Percentiles rank a stretch among this genome's conserved stretches.
phyloP scores from a whole-genome alignment of 768 basidiomycete genomes.

The Russula ochroleuca region DNA sequence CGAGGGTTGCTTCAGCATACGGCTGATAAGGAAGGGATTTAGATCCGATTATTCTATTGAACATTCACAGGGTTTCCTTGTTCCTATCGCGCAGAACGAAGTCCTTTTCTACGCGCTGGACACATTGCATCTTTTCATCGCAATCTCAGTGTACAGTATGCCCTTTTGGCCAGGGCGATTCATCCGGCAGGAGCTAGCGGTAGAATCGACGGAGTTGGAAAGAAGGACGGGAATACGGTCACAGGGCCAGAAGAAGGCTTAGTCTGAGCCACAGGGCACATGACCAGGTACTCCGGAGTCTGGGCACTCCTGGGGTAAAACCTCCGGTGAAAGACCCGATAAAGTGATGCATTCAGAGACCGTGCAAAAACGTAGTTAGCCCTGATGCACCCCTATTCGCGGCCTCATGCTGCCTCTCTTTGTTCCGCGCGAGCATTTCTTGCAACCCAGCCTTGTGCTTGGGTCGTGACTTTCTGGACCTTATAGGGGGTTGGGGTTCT shows the following conservation, averaged over 20 bases:
- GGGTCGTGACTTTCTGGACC: conserved; percentile 32
- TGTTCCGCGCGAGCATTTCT: conserved; percentile 60
- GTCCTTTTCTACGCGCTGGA: conserved; percentile 65
- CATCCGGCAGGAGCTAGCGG: conserved; percentile 28
- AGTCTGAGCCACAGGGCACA: neutral
- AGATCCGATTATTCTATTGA: conserved; percentile 69
- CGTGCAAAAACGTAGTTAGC: conserved; percentile 19
- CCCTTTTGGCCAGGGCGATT: conserved; percentile 63
- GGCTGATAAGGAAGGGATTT: neutral
- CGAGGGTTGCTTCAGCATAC: neutral
- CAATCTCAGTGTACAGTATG: conserved; percentile 48
- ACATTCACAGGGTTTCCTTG: conserved; percentile 43
- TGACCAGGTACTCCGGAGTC: neutral
- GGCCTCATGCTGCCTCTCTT: conserved; percentile 45
- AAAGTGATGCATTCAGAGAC: conserved; percentile 9
- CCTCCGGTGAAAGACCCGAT: no score
- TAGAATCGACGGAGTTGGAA: neutral
- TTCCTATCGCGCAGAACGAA: conserved; percentile 55
- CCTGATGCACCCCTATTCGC: conserved; percentile 11
- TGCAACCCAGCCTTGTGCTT: conserved; percentile 59
- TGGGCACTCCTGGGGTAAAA: no score
- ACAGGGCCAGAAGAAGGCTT: neutral
- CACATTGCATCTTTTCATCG: conserved; percentile 60
- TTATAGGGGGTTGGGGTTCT: neutral
- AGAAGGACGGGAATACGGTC: neutral